Evolutionary conservation across 2,329 filamentous ascomycete genomes (phyloP), one percentile per base, ranked within the genome.

Genomic region (Emmonsiellopsis sp.): DNA sequence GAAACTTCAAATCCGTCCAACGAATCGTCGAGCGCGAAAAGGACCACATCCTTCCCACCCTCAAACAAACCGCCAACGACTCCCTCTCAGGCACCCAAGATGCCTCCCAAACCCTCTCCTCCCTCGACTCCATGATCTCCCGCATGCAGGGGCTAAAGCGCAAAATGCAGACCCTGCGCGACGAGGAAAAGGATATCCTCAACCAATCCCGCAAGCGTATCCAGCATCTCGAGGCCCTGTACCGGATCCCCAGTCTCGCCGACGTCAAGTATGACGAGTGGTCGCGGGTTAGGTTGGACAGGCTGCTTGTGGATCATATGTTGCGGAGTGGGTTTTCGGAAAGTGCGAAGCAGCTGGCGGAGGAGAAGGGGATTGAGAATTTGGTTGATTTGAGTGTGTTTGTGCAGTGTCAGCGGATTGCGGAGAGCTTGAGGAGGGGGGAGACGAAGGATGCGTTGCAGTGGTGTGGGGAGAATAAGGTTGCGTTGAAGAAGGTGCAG

Each of bases 391-490:
- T 95, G 1, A 84, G 90, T 49, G 92, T 90, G 0, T 97, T 97
- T 70, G 82, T 87, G 51, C 81, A 86, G 61, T 92, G 91, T 74
- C 85, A 85, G 56, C 80, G 79, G 55, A 89, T 97, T 59, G 83
- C 88, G 55, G 78, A 84, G 61, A 87, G 85, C 56, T 72, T 98
- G 56, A 74, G 81, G 43, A 77, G 78, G 40, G 83, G 85, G 34
- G 87, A 83, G 60, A 86, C 92, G 4, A 77, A 78, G 37, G 87
- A 94, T 62, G 91, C 90, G 21, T 71, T 98, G 52, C 81, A 83
- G 10, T 98, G 93, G 93, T 96, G 93, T 68, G 82, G 78, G 13
- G 92, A 97, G 63, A 95, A 96, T 70, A 93, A 94, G 70, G 91
- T 92, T 63, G 87, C 91, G 57, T 73, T 98, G 55, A 87, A 90